phyloP scores from a whole-genome alignment of 2,329 filamentous ascomycete genomes.

The Cladosporium halotolerans region DNA sequence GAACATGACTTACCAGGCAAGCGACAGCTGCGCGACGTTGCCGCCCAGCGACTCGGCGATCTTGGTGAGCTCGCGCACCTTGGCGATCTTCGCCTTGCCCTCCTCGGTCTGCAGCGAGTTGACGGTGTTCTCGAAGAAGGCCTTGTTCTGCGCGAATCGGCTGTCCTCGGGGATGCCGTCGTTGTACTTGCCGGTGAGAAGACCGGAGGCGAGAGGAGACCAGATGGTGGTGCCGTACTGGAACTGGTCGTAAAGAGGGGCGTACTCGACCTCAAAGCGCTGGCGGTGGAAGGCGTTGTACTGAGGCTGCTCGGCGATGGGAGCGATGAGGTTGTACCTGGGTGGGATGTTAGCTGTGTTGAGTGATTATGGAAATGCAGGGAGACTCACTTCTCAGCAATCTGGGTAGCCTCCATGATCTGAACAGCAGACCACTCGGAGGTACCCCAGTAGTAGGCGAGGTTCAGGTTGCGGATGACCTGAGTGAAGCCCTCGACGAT shows the following conservation, averaged over 20 bases:
- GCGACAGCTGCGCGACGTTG: conserved; percentile 46
- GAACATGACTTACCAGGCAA: conserved; percentile 45
- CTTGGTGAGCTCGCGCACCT: conserved; percentile 50
- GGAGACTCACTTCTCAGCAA: conserved; percentile 39
- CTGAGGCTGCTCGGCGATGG: conserved; percentile 49
- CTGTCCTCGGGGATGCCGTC: conserved; percentile 56
- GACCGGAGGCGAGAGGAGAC: conserved; percentile 50
- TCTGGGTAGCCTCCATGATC: conserved; percentile 52
- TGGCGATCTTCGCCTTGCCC: conserved; percentile 49
- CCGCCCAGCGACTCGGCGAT: conserved; percentile 46
- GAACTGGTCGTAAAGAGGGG: conserved; percentile 51
- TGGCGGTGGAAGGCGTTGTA: conserved; percentile 57
- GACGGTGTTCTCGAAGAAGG: conserved; percentile 52
- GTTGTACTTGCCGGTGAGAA: conserved; percentile 60
- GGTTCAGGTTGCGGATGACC: conserved; percentile 48
- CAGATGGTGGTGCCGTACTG: conserved; percentile 53
- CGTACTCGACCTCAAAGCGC: conserved; percentile 57
- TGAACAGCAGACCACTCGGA: conserved; percentile 55
- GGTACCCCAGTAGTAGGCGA: conserved; percentile 60
- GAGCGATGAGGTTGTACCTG: conserved; percentile 52
- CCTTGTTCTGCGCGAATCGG: conserved; percentile 53
- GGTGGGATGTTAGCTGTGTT: neutral
- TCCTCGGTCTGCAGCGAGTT: conserved; percentile 45
- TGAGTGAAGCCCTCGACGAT: conserved; percentile 51
- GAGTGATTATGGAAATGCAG: neutral